phyloP scores from a whole-genome alignment of 164 flowering plant genomes.

The Vitis rotundifolia region DNA sequence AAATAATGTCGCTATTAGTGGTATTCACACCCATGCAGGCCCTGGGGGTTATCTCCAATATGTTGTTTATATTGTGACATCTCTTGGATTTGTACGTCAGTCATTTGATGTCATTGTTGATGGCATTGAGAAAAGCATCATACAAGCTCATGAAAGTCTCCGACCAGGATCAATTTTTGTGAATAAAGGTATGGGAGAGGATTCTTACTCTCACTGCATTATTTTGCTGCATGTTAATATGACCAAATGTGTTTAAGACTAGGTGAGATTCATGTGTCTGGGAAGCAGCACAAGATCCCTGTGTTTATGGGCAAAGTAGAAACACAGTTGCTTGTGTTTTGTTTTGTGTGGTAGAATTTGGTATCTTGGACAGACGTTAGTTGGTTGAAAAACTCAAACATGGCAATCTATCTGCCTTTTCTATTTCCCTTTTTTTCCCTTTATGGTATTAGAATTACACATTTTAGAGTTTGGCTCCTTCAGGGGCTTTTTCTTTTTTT shows the following conservation, averaged over 20 bases:
- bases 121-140: constrained; percentile 91
- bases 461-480: too few species aligned
- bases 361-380: too few species aligned
- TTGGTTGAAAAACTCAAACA: too few species aligned
- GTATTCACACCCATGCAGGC: constrained; percentile 97
- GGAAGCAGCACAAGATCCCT: neutral
- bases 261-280: neutral
- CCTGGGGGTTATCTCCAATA: constrained; percentile 99
- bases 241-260: neutral
- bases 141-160: constrained; percentile 90
- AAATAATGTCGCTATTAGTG: constrained; percentile 95
- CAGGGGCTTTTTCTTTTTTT: too few species aligned
- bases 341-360: too few species aligned
- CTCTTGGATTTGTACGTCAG: constrained; percentile 96
- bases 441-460: too few species aligned
- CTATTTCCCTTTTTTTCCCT: too few species aligned
- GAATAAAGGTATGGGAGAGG: constrained; percentile 60
- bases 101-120: constrained; percentile 96
- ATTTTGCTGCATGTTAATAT: neutral
- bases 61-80: constrained; percentile 87
- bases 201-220: neutral
- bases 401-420: too few species aligned
- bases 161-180: constrained; percentile 88
- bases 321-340: too few species aligned
- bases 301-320: too few species aligned